These are phyloP conservation scores for Ustilago tritici DNA, from an alignment of 1,284 basidiomycete species.

Conservation along the genomic window DNA sequence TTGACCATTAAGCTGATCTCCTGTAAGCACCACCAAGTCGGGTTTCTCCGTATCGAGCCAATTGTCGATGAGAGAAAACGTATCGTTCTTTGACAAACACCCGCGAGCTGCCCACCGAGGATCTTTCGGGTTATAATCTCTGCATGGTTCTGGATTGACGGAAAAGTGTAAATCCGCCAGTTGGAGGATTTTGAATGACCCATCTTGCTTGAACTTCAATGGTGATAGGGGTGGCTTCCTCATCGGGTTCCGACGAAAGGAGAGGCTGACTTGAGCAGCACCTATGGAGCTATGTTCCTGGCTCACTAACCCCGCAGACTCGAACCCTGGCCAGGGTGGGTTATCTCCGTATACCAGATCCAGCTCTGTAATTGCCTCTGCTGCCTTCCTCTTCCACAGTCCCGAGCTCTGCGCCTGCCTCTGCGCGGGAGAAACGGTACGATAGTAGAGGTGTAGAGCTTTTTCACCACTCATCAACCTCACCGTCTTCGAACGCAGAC, in stretches of 20 bases:
- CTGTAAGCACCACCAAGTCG: constrained; percentile 80
- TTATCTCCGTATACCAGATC: constrained; percentile 63
- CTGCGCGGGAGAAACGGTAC: constrained; percentile 20
- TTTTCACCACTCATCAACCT: constrained; percentile 30
- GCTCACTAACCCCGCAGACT: constrained; percentile 38
- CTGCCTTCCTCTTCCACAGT: constrained; percentile 12
- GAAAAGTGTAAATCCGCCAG: constrained; percentile 65
- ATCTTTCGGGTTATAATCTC: constrained; percentile 43
- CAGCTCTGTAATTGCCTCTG: constrained; percentile 58
- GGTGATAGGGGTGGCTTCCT: constrained; percentile 29
- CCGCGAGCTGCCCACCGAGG: constrained; percentile 23
- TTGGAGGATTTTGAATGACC: constrained; percentile 66
- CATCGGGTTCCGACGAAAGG: constrained; percentile 44
- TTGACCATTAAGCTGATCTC: constrained; percentile 74
- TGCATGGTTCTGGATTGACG: constrained; percentile 57
- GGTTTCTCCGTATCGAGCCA: constrained; percentile 81
- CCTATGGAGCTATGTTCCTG: constrained; percentile 29
- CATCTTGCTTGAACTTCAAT: constrained; percentile 50
- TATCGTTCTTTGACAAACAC: constrained; percentile 58
- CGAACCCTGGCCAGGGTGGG: constrained; percentile 61
- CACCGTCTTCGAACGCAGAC: constrained; percentile 43
- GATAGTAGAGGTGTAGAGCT: constrained; percentile 53
- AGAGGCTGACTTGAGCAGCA: constrained; percentile 34
- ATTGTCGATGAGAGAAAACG: constrained; percentile 41
- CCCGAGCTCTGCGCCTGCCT: constrained; percentile 16